Base-by-base conservation (phyloP, 208 protist species). In the Strigomonas culicis region DNA sequence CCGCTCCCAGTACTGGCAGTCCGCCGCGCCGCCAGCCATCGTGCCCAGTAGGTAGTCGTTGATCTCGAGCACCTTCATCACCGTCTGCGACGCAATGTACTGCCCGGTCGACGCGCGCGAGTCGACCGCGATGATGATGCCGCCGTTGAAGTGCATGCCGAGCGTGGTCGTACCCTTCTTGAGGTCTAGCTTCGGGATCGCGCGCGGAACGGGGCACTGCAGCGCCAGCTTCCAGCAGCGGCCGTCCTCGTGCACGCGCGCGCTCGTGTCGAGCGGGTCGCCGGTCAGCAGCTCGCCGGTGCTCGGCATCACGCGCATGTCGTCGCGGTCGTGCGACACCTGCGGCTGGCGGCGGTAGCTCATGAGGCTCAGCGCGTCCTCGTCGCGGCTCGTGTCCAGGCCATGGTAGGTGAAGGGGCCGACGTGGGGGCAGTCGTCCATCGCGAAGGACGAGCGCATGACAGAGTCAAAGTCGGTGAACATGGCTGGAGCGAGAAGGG, bases 1-100 rank as follows among this genome's bases (percentile, higher is more conserved):
- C 36, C 99, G 85, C 75, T 99, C 94, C 99, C 99, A 99, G 86
- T 97, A 99, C 62, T 96, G 84, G 86, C 99, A 99, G 80, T 99
- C 99, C 2, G 99, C 99, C 28, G 99, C 99, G 84, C 99, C 99
- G 63, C 97, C 97, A 51, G 99, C 99, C 98, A 99, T 99, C 10
- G 99, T 99, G 47, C 99, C 99, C 8, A 99, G 81, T 8, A 99
- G 74, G 74, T 98, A 98, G 34, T 98, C 93, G 83, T 99, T 99
- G 74, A 99, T 99, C 75, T 99, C 93, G 70, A 99, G 97, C 32
- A 99, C 98, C 84, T 99, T 99, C 84, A 99, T 97, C 24, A 99
- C 98, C 21, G 95, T 99, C 79, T 97, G 91, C 3, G 98, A 99
- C 19, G 97, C 96, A 61, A 99, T 99, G 81, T 99, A 99, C 60